Conservation (phyloP, 2,329 filamentous ascomycete genomes). For the Ophiobolus disseminans region DNA sequence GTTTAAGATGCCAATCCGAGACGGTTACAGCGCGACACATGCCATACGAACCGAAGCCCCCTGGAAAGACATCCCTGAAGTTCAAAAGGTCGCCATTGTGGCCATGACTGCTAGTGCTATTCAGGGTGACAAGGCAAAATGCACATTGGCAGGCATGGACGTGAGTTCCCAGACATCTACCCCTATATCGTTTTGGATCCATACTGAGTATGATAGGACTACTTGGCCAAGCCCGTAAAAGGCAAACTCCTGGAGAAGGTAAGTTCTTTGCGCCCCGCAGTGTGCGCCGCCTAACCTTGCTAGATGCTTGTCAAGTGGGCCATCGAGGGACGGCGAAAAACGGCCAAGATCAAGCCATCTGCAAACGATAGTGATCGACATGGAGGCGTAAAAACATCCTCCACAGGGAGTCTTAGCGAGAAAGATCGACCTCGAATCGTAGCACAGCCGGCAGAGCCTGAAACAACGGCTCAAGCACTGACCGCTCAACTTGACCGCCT, state of each 20-base stretch:
- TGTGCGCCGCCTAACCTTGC: slow-evolving; percentile 21
- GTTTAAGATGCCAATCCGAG: slow-evolving; percentile 64
- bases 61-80: slow-evolving; percentile 64
- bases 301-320: slow-evolving; percentile 72
- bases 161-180: slow-evolving; percentile 28
- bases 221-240: slow-evolving; percentile 65
- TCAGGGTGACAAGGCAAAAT: slow-evolving; percentile 78
- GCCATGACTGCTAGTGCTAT: slow-evolving; percentile 85
- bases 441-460: slow-evolving; percentile 35
- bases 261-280: slow-evolving; percentile 18
- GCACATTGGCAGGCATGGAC: slow-evolving; percentile 76
- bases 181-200: slow-evolving; percentile 15
- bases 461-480: slow-evolving; percentile 46
- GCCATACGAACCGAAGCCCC: slow-evolving; percentile 72
- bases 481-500: slow-evolving; percentile 47
- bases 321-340: slow-evolving; percentile 52
- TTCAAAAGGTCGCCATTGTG: slow-evolving; percentile 72
- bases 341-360: slow-evolving; percentile 33
- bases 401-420: slow-evolving; percentile 26
- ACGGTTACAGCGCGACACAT: slow-evolving; percentile 80
- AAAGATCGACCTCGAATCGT: slow-evolving; percentile 39
- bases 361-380: slow-evolving; percentile 39
- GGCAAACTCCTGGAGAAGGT: slow-evolving; percentile 68
- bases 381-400: slow-evolving; percentile 18
- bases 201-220: slow-evolving; percentile 38